A percentile compares a stretch with the other conserved stretches of the same genome.
Evolutionary conservation across 2,329 filamentous ascomycete species (phyloP).

Genomic region (Alternaria ethzedia): DNA sequence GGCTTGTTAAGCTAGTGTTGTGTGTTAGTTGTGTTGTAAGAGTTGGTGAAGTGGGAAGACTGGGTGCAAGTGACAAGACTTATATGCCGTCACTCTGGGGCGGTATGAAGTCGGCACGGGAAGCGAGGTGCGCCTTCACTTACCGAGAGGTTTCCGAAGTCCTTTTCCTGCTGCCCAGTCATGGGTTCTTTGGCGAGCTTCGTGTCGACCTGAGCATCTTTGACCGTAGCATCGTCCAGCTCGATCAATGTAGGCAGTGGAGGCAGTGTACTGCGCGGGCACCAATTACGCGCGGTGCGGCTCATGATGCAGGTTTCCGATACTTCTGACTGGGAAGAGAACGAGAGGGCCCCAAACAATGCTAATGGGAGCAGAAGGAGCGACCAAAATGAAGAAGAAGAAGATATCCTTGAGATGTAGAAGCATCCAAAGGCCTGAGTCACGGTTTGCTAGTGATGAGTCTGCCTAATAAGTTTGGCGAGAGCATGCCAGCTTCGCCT

Average conservation of each 20-base stretch:
- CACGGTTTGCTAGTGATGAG: neutral
- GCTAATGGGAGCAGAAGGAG: neutral
- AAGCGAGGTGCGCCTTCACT: conserved; percentile 11
- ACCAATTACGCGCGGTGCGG: conserved; percentile 1
- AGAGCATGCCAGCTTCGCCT: neutral
- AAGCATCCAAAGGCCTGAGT: neutral
- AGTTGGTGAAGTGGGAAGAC: neutral
- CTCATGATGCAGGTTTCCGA: conserved; percentile 4
- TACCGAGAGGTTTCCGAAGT: conserved; percentile 14
- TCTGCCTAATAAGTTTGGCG: neutral
- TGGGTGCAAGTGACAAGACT: neutral
- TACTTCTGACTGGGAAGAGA: neutral
- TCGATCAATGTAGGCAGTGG: neutral
- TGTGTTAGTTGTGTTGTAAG: conserved; percentile 9
- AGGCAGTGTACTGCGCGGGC: conserved; percentile 1
- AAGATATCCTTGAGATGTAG: neutral
- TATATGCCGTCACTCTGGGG: neutral
- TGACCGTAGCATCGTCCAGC: neutral
- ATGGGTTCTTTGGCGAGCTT: conserved; percentile 3
- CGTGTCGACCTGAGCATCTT: neutral
- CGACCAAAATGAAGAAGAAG: neutral
- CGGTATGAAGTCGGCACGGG: neutral
- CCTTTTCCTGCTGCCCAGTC: conserved; percentile 30
- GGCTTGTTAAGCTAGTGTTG: conserved; percentile 8
- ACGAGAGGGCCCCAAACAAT: neutral